A percentile compares a stretch with the other conserved stretches of the same genome.
Conservation (phyloP, 169 alveolate genomes). For the Besnoitia besnoiti region DNA sequence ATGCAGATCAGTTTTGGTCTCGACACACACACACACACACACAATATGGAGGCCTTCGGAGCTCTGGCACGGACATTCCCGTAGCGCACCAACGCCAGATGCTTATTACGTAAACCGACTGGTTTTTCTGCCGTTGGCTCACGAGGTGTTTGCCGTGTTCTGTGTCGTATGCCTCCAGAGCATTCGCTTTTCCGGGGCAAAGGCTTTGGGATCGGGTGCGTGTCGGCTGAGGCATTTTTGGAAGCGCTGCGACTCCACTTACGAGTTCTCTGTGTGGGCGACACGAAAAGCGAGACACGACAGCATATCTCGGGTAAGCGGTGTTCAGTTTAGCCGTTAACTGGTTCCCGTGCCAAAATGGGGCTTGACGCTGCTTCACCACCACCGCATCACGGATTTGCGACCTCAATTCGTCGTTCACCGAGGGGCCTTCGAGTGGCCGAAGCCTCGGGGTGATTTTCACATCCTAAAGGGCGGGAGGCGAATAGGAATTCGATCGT, state of each 20-base stretch:
- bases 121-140: neutral
- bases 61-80: too few relatives aligned
- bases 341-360: neutral
- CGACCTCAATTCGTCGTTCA: too few relatives aligned
- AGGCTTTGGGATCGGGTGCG: constrained; percentile 35
- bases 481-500: too few relatives aligned
- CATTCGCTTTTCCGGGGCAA: constrained; percentile 24
- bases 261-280: neutral
- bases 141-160: neutral
- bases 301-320: neutral
- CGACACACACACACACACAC: too few relatives aligned
- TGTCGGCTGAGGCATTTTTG: constrained; percentile 18
- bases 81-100: too few relatives aligned
- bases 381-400: too few relatives aligned
- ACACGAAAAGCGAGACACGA: neutral
- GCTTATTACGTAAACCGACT: too few relatives aligned
- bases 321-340: neutral
- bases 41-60: neutral
- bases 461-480: neutral
- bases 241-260: neutral
- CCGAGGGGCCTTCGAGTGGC: neutral
- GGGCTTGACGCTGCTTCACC: neutral
- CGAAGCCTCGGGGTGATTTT: neutral
- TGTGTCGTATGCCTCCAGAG: constrained; percentile 13
- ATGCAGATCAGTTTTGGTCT: too few relatives aligned